A percentile compares a stretch with the other conserved stretches of the same genome.
These are phyloP conservation scores for Boletus eberwhitei DNA, from an alignment of 768 basidiomycete genomes.

Conservation along the genomic window DNA sequence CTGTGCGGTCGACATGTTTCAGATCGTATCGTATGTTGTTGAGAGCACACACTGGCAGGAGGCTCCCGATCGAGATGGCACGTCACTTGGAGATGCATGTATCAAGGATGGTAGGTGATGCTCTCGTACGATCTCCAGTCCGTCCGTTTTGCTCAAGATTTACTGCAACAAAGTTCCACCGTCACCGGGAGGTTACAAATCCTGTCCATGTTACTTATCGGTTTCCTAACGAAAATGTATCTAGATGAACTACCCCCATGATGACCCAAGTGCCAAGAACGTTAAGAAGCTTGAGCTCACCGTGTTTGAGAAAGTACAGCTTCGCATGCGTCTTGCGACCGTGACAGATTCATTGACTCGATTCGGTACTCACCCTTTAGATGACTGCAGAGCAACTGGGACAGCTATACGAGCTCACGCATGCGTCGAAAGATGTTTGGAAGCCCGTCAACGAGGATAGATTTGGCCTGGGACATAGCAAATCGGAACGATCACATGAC, in stretches of 20 bases:
- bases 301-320: conserved; percentile 67
- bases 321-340: conserved; percentile 1
- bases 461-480: conserved; percentile 2
- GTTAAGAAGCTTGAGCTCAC: conserved; percentile 72
- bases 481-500: conserved; percentile 25
- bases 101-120: conserved; percentile 64
- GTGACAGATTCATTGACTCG: not conserved
- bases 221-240: conserved; percentile 92
- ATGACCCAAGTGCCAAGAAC: conserved; percentile 33
- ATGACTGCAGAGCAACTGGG: conserved; percentile 89
- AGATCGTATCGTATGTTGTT: conserved; percentile 82
- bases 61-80: conserved; percentile 66
- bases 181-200: conserved; percentile 77
- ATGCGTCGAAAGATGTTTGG: conserved; percentile 85
- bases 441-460: conserved; percentile 42
- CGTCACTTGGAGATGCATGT: conserved; percentile 80
- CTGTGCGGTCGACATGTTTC: not conserved
- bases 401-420: conserved; percentile 93
- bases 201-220: conserved; percentile 89
- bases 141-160: conserved; percentile 2
- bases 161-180: conserved; percentile 67
- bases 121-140: not conserved
- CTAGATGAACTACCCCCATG: conserved; percentile 60
- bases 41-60: conserved; percentile 74
- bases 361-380: conserved; percentile 35